phyloP scores from a whole-genome alignment of 768 basidiomycete genomes.

The Trametes meyenii region DNA sequence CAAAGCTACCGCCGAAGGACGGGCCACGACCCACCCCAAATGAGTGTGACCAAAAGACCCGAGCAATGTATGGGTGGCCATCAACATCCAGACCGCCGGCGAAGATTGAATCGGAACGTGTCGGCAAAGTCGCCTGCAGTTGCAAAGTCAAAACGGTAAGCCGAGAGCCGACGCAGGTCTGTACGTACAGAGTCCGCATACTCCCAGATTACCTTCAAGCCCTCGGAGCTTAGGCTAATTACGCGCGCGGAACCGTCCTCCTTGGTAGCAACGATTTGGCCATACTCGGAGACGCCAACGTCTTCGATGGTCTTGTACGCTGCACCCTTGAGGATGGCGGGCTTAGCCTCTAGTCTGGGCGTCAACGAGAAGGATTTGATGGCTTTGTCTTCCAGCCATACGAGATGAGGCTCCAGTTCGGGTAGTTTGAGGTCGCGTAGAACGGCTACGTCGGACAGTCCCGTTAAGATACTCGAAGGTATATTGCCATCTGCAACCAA shows the following conservation, averaged over 20 bases:
- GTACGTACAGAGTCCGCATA: conserved; percentile 57
- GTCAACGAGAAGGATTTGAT: conserved; percentile 55
- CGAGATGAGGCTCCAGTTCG: conserved; percentile 38
- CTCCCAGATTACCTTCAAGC: conserved; percentile 50
- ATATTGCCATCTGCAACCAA: conserved; percentile 52
- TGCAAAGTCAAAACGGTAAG: conserved; percentile 13
- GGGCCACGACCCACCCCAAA: conserved; percentile 47
- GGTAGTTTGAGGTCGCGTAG: conserved; percentile 32
- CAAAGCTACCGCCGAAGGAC: not conserved
- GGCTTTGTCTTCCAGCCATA: conserved; percentile 57
- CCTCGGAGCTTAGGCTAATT: conserved; percentile 50
- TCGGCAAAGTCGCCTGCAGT: conserved; percentile 44
- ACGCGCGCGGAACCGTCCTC: conserved; percentile 60
- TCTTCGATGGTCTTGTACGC: conserved; percentile 60
- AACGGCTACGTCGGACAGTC: conserved; percentile 40
- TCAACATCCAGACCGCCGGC: conserved; percentile 55
- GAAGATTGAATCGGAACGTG: conserved; percentile 54
- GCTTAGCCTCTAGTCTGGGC: conserved; percentile 53
- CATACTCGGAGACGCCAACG: conserved; percentile 56
- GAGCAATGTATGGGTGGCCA: conserved; percentile 57
- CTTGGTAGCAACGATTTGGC: conserved; percentile 61
- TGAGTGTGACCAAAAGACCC: conserved; percentile 67
- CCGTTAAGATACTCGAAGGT: conserved; percentile 50
- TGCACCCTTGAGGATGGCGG: conserved; percentile 43
- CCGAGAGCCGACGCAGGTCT: not conserved